These are phyloP conservation scores for Apium graveolens DNA, from an alignment of 129 eudicot genomes.

Conservation along the genomic window DNA sequence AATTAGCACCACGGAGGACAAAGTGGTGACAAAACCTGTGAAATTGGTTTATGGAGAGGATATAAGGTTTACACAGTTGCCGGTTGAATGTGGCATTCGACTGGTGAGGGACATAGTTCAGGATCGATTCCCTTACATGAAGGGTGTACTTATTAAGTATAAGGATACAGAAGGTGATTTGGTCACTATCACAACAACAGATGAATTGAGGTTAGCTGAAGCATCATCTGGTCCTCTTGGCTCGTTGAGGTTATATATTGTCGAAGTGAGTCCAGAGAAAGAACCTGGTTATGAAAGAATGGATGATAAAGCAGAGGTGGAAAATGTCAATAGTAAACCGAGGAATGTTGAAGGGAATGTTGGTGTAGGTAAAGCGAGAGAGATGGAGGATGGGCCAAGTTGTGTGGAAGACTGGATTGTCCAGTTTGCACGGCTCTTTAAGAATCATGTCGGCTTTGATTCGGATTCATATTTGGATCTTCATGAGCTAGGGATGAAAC, in stretches of 20 bases:
- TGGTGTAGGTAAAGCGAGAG: slow-evolving; percentile 14
- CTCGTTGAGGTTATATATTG: slow-evolving; percentile 50
- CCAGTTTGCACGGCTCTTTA: slow-evolving; percentile 70
- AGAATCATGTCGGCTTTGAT: slow-evolving; percentile 89
- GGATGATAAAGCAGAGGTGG: slow-evolving; percentile 13
- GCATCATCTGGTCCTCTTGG: slow-evolving; percentile 47
- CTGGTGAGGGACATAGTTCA: slow-evolving; percentile 65
- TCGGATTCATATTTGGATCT: slow-evolving; percentile 82
- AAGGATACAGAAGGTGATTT: slow-evolving; percentile 89
- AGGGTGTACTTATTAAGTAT: slow-evolving; percentile 83
- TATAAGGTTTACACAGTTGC: slow-evolving; percentile 79
- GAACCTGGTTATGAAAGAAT: slow-evolving; percentile 66
- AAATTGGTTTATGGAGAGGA: slow-evolving; percentile 82
- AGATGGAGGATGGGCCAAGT: slow-evolving; percentile 29
- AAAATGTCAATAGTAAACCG: slow-evolving; percentile 17
- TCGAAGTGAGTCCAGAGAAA: slow-evolving; percentile 65
- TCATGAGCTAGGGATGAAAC: slow-evolving; percentile 82
- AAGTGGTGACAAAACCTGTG: slow-evolving; percentile 48
- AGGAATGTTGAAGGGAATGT: slow-evolving; percentile 24
- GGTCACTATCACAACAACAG: slow-evolving; percentile 70
- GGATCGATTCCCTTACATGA: slow-evolving; percentile 64
- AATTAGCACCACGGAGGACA: slow-evolving; percentile 45
- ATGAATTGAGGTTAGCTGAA: slow-evolving; percentile 80
- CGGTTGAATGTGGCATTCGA: slow-evolving; percentile 48
- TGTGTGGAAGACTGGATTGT: slow-evolving; percentile 80